Base-by-base conservation (phyloP, 2,329 filamentous ascomycete species). In the Colletotrichum aenigma region DNA sequence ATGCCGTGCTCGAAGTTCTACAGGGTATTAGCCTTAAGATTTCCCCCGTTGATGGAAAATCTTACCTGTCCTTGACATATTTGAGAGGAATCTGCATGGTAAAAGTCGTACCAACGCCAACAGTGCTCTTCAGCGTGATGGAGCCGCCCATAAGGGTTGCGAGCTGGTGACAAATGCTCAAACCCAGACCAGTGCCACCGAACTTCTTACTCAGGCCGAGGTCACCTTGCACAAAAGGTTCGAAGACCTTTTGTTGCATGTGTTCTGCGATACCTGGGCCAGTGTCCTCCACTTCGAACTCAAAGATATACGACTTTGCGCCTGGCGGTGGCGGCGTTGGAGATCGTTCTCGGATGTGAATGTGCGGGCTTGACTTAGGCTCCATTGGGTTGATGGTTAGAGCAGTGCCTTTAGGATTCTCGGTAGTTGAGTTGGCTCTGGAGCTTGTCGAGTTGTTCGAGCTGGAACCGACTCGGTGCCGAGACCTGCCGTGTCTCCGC, bases 171-270 rank as follows among this genome's bases (percentile, higher is more conserved):
- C 95, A 98, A 80, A 98, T 98, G 81, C 94, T 96, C 70, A 98
- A 84, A 3, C 96, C 96, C 3, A 98, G 87, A 6, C 96, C 96
- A 1, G 96, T 98, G 18, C 96, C 96, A 21, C 95, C 95, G 81
- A 93, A 97, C 81, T 97, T 97, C 83, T 95, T 97, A 86, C 94
- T 97, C 18, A 98, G 86, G 1, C 95, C 94, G 2, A 97, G 86
- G 81, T 98, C 96, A n/a, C 94, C 96, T 84, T 98, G 96, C 0
- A 98, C 94, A 81, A 98, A 98, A 1, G 96, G 96, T 83, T 98
- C 96, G 82, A 98, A 98, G 12, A 98, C 95, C 78, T 93, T 93
- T 72, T 94, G 88, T 79, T 96, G 95, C 83, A 97, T 91, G 77
- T 93, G 87, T 8, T 93, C 90, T 0, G 95, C 92, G 71, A 98